Conservation (phyloP, 352 stramenopile genomes). For the Phytopythium oedochilum region DNA sequence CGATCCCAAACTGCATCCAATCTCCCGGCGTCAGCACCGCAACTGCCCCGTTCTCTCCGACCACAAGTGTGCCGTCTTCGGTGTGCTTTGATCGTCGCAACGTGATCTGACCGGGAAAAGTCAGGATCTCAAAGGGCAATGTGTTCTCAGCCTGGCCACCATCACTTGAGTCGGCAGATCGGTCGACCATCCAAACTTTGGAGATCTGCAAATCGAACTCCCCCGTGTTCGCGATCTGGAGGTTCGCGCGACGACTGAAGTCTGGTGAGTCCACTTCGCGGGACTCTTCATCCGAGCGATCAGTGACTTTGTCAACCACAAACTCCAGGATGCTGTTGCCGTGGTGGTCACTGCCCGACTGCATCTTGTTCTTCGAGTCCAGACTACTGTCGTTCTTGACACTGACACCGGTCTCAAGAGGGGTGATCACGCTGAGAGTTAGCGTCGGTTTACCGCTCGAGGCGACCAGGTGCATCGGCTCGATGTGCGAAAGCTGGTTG, state of each 20-base stretch:
- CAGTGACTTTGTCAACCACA: background rate
- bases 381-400: background rate
- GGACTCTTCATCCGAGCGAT: background rate
- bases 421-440: background rate
- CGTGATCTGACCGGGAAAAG: background rate
- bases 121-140: background rate
- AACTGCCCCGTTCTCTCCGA: background rate
- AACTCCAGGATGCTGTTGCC: background rate
- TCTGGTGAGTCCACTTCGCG: background rate
- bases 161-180: background rate
- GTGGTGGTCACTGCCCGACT: background rate
- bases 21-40: background rate
- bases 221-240: background rate
- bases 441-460: constrained; percentile 22
- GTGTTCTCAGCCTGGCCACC: background rate
- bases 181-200: constrained; percentile 3
- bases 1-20: background rate
- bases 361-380: background rate
- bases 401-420: background rate
- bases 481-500: constrained; percentile 65
- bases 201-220: constrained; percentile 1
- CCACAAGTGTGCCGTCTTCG: background rate
- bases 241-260: background rate
- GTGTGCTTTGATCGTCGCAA: background rate
- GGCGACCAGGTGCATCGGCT: constrained; percentile 31